Base-by-base conservation (phyloP, 805 yeast genomes). In the Candida ovalis region DNA sequence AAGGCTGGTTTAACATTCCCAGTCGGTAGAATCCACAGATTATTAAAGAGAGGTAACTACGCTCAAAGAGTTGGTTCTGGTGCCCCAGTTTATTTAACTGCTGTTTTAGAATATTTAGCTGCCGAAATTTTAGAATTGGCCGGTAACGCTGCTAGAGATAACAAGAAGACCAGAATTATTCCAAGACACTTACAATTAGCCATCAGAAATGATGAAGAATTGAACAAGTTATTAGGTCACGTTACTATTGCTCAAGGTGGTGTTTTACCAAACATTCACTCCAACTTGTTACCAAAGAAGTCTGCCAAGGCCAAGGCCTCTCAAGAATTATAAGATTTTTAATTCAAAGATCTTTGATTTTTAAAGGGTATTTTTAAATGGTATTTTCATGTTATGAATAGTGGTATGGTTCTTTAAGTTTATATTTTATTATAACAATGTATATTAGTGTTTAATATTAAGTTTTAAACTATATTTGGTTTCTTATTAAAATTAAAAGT, bases 1-100 rank as follows among this genome's bases (percentile, higher is more conserved):
- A 92, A 90, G 81, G 97, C 98, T 70, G 98, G 97, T 74, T 83
- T 92, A 70, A 88, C 96, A 66, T 92, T 92, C 95, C 98, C 98
- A 78, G 98, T 92, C 61, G 98, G 98, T 75, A 91, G 98, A 84
- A 94, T 92, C 63, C 97, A 92, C 81, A 85, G 97, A 78, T 81
- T 91, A 64, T 77, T 92, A 69, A 88, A 96, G 84, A 89, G 86
- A 77, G 97, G 96, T 72, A 88, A 91, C 85, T 88, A 92, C 79
- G 96, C 97, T 68, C 96, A 91, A 78, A 86, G 98, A 80, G 86
- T 92, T 64, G 97, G 98, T 82, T 90, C 97, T 61, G 97, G 96
- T 84, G 97, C 98, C 66, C 97, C 98, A 77, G 92, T 92, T 57
- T 92, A 91, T 78, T 81, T 92, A 70, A 91, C 98, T 61, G 96